Conservation (phyloP, 2,329 filamentous ascomycete genomes). For the Pyrenophora teres region DNA sequence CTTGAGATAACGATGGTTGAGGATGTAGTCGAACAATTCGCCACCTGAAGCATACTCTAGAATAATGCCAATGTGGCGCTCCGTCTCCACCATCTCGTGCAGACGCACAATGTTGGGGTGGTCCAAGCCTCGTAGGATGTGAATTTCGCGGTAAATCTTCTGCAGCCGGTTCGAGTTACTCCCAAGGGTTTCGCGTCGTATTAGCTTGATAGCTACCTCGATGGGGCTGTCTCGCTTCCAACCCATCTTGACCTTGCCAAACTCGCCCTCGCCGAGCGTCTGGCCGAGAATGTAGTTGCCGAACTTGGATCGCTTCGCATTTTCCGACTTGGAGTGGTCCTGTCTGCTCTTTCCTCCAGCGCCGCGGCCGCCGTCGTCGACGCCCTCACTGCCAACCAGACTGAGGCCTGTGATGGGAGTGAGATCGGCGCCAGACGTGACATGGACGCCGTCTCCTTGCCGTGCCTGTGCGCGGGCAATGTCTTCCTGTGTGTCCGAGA, state of each 20-base stretch:
- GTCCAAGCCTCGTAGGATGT: constrained; percentile 82
- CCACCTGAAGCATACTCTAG: constrained; percentile 97
- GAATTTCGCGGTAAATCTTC: constrained; percentile 97
- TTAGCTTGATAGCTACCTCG: constrained; percentile 95
- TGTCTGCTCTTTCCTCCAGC: constrained; percentile 57
- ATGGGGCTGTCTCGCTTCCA: constrained; percentile 96
- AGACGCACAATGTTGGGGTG: constrained; percentile 97
- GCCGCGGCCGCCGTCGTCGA: constrained; percentile 53
- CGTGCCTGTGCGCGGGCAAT: constrained; percentile 73
- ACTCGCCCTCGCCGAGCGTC: constrained; percentile 96
- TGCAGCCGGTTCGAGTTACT: constrained; percentile 85
- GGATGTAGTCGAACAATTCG: constrained; percentile 96
- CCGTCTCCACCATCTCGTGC: constrained; percentile 98
- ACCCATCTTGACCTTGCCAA: constrained; percentile 97
- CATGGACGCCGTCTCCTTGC: constrained; percentile 63
- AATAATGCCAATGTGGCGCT: constrained; percentile 96
- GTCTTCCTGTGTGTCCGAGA: constrained; percentile 76
- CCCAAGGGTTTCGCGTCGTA: constrained; percentile 87
- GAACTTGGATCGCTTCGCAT: constrained; percentile 81
- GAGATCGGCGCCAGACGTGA: constrained; percentile 49
- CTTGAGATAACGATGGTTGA: constrained; percentile 95
- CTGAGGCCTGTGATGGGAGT: constrained; percentile 55
- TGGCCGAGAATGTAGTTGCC: constrained; percentile 95
- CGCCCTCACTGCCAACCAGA: constrained; percentile 56
- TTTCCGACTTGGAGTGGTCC: constrained; percentile 59